A percentile compares a stretch with the other conserved stretches of the same genome.
phyloP scores from a whole-genome alignment of 176 grass and related monocot species.

The Tuctoria greenei region DNA sequence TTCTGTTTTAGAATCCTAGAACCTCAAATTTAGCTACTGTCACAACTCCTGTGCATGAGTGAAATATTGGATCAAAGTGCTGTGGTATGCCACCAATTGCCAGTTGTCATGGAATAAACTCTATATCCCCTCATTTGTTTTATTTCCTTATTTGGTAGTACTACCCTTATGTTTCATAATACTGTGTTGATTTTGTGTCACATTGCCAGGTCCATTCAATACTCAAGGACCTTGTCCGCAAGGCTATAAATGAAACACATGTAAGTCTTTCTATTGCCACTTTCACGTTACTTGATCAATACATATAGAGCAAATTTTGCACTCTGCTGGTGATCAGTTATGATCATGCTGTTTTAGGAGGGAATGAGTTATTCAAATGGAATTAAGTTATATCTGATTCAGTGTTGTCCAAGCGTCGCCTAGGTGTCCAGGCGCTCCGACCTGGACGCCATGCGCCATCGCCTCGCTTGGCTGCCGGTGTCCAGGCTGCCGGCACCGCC shows the following conservation, averaged over 20 bases:
- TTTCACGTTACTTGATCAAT: neutral
- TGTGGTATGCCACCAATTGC: neutral
- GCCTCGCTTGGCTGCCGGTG: too few species aligned
- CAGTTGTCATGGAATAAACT: neutral
- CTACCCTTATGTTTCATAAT: neutral
- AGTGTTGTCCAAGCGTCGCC: too few species aligned
- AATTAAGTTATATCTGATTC: neutral
- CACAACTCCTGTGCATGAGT: neutral
- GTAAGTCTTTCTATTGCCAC: slow-evolving; percentile 42
- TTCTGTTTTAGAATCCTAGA: too few species aligned
- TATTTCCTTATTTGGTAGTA: slow-evolving; percentile 17
- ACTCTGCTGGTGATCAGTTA: slow-evolving; percentile 10
- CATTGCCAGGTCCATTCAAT: slow-evolving; percentile 84
- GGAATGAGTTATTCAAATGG: neutral
- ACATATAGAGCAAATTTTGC: neutral
- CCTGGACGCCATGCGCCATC: too few species aligned
- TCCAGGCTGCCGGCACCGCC: too few species aligned
- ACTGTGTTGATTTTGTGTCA: slow-evolving; percentile 1
- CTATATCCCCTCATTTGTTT: neutral
- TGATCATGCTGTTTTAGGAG: neutral
- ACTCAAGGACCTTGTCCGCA: slow-evolving; percentile 93
- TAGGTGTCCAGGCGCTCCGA: too few species aligned
- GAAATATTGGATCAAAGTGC: neutral
- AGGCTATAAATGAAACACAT: slow-evolving; percentile 86
- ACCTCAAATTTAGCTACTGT: neutral